Percentiles rank a stretch among this genome's conserved stretches.
Conservation (phyloP, 331 rosid genomes). For the Quercus tomentella region DNA sequence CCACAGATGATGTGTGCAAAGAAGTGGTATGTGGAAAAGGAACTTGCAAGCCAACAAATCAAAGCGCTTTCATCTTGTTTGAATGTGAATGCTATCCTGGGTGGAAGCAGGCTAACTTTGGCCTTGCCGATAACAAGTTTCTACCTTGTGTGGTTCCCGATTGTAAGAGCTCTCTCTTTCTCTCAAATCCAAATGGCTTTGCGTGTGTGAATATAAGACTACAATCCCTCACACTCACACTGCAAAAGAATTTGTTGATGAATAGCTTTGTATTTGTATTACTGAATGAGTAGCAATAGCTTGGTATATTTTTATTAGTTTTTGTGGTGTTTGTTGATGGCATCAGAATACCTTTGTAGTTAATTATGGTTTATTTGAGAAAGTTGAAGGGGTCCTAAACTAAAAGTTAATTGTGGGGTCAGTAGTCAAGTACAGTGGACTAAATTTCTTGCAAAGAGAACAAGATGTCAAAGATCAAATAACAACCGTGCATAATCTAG, state of each 20-base stretch:
- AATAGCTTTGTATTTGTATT: neutral
- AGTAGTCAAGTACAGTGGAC: neutral
- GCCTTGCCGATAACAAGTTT: constrained; percentile 35
- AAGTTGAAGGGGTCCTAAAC: neutral
- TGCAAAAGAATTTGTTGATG: neutral
- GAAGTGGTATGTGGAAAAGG: constrained; percentile 76
- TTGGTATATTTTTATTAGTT: neutral
- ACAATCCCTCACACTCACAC: neutral
- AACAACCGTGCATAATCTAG: neutral
- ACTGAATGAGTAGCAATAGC: neutral
- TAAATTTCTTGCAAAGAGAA: neutral
- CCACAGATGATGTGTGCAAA: constrained; percentile 66
- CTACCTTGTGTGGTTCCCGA: constrained; percentile 87
- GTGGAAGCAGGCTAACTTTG: constrained; percentile 55
- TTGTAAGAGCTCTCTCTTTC: constrained; percentile 37
- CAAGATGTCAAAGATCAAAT: neutral
- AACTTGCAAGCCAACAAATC: constrained; percentile 56
- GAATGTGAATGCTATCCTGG: constrained; percentile 75
- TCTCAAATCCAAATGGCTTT: neutral
- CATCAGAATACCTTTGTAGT: neutral
- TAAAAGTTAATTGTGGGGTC: neutral
- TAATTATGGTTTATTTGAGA: neutral
- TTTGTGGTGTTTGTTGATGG: neutral
- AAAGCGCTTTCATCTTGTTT: constrained; percentile 37
- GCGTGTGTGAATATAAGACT: neutral